Evolutionary conservation across 176 grass and related monocot genomes (phyloP).

Genomic region (Microstegium vimineum): DNA sequence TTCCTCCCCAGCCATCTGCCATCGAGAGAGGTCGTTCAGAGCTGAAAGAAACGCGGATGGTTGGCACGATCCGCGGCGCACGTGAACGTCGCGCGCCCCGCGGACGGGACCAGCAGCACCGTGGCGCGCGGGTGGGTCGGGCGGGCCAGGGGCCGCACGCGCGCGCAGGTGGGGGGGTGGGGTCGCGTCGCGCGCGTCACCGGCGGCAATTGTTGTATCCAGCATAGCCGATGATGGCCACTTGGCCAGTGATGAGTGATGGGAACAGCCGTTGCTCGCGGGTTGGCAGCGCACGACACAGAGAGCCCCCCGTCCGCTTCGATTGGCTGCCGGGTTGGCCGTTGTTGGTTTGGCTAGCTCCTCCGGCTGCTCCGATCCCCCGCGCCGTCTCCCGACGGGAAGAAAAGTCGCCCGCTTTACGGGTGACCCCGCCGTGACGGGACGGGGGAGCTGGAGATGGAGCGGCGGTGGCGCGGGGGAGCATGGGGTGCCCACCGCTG

Average conservation of each 20-base stretch:
- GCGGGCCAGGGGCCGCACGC: neutral
- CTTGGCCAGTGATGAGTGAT: neutral
- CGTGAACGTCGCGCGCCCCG: neutral
- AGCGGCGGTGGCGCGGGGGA: too few species aligned
- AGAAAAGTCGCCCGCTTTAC: neutral
- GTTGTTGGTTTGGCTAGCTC: neutral
- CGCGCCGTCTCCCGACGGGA: neutral
- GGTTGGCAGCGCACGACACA: neutral
- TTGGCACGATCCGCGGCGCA: neutral
- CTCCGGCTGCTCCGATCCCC: neutral
- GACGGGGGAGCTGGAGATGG: neutral
- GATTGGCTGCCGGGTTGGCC: neutral
- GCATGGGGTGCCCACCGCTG: neutral
- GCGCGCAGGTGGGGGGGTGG: neutral
- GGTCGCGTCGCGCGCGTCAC: neutral
- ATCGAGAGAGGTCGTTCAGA: too few species aligned
- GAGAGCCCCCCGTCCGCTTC: neutral
- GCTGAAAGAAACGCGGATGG: neutral
- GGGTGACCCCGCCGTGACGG: neutral
- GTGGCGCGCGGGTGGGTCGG: neutral
- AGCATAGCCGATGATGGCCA: neutral
- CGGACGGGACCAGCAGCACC: neutral
- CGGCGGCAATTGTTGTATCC: neutral
- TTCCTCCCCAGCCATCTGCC: neutral
- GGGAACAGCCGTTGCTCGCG: neutral